phyloP scores from a whole-genome alignment of 1,139 yeast genomes.

The Geotrichum fermentans region DNA sequence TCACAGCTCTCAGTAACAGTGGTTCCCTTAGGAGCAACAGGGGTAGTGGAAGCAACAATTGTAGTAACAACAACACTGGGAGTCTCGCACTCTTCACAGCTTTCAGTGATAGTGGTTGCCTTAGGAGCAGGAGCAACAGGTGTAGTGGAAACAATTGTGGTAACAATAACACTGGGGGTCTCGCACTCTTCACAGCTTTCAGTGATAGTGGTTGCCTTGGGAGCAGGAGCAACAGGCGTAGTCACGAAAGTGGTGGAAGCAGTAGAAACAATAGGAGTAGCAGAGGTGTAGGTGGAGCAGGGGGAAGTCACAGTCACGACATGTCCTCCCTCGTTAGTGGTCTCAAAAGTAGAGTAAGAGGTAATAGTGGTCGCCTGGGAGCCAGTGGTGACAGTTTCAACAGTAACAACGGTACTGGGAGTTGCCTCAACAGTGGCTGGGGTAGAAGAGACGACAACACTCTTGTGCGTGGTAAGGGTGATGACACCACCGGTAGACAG shows the following conservation, averaged over 20 bases:
- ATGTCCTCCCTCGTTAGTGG: neutral
- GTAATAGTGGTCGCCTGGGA: neutral
- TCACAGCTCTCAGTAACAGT: neutral
- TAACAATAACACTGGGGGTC: neutral
- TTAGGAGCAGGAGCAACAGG: neutral
- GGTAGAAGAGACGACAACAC: neutral
- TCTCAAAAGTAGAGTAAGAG: neutral
- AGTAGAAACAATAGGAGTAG: neutral
- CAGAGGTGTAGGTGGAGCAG: constrained; percentile 1
- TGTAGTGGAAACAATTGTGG: neutral
- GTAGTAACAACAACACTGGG: neutral
- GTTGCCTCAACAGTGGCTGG: constrained; percentile 7
- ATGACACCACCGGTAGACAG: neutral
- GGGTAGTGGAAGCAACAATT: neutral
- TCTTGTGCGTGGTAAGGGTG: neutral
- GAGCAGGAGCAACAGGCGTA: neutral
- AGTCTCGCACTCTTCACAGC: neutral
- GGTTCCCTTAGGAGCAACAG: neutral
- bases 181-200: neutral
- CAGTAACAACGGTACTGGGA: constrained; percentile 1
- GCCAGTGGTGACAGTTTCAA: neutral
- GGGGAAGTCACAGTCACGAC: constrained; percentile 4
- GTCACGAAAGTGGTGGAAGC: neutral
- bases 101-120: constrained; percentile 1
- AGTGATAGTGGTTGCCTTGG: neutral